These are phyloP conservation scores for Pythium angustatum DNA, from an alignment of 352 stramenopile species.

Conservation along the genomic window DNA sequence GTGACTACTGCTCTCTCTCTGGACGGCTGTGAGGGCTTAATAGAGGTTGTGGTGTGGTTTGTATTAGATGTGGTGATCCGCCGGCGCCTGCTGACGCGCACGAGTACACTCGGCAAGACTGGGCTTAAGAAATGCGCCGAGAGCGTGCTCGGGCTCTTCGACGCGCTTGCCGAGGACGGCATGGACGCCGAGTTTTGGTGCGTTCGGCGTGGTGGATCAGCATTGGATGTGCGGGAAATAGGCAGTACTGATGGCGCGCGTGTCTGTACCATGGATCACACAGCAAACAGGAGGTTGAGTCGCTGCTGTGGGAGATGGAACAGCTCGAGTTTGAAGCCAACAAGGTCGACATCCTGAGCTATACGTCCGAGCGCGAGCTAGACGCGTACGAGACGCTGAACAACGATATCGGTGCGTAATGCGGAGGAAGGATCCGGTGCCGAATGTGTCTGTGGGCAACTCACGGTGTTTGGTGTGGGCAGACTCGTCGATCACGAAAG, in stretches of 20 bases:
- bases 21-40: too few relatives aligned
- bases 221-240: too few relatives aligned
- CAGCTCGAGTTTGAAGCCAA: conserved; percentile 83
- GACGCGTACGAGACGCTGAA: conserved; percentile 83
- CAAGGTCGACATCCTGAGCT: conserved; percentile 80
- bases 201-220: not conserved
- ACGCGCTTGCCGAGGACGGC: conserved; percentile 60
- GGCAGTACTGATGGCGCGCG: not conserved
- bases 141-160: conserved; percentile 62
- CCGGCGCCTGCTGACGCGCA: conserved; percentile 73
- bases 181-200: conserved; percentile 57
- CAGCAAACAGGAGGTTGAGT: conserved; percentile 70
- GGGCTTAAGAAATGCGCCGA: conserved; percentile 82
- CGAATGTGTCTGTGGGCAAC: too few relatives aligned
- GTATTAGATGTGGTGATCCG: conserved; percentile 73
- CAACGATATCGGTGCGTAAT: conserved; percentile 58
- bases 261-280: not conserved
- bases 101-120: conserved; percentile 77
- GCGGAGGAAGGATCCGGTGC: not conserved
- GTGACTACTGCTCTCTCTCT: not conserved
- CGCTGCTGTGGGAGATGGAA: conserved; percentile 85
- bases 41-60: too few relatives aligned
- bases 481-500: conserved; percentile 69
- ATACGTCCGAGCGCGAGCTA: conserved; percentile 79
- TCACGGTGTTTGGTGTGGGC: too few relatives aligned